These are phyloP conservation scores for Tulasnella sp. DNA, from an alignment of 768 basidiomycete species.

Conservation along the genomic window DNA sequence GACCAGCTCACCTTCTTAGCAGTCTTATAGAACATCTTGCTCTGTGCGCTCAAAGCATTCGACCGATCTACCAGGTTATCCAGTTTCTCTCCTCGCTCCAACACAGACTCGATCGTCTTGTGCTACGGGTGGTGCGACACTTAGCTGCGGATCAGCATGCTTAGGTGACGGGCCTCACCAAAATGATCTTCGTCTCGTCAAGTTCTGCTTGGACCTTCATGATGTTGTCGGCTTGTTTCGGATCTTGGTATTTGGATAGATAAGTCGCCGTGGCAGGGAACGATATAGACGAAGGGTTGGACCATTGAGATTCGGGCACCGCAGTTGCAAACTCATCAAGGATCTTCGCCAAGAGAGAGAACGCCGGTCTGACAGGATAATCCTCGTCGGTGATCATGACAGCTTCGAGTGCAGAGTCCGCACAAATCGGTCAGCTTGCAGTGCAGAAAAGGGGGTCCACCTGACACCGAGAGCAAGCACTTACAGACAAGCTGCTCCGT, in stretches of 20 bases:
- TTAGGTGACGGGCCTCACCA: slow-evolving; percentile 42
- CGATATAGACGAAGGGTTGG: slow-evolving; percentile 52
- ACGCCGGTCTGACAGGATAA: slow-evolving; percentile 93
- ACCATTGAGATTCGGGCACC: slow-evolving; percentile 59
- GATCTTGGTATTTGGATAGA: slow-evolving; percentile 91
- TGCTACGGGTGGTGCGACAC: slow-evolving; percentile 43
- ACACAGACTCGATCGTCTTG: slow-evolving; percentile 96
- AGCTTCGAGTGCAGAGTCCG: slow-evolving; percentile 32
- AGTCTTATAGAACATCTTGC: slow-evolving; percentile 99
- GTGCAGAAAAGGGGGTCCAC: background rate
- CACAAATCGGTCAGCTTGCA: background rate
- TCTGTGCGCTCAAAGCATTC: slow-evolving; percentile 73
- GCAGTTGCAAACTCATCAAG: slow-evolving; percentile 84
- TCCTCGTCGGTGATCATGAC: slow-evolving; percentile 92
- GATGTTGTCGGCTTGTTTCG: slow-evolving; percentile 91
- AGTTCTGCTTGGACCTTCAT: slow-evolving; percentile 97
- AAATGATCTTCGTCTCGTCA: slow-evolving; percentile 97
- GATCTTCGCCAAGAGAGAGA: slow-evolving; percentile 85
- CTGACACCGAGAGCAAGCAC: slow-evolving; percentile 19
- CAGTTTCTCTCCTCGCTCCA: slow-evolving; percentile 92
- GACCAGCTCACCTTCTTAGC: slow-evolving; percentile 76
- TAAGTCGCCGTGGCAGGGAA: slow-evolving; percentile 71
- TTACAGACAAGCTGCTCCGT: slow-evolving; percentile 73
- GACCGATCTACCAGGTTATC: slow-evolving; percentile 94
- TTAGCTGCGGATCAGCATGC: background rate